A percentile compares a stretch with the other conserved stretches of the same genome.
Evolutionary conservation across 176 grass and related monocot species (phyloP).

Genomic region (Zoysia japonica): DNA sequence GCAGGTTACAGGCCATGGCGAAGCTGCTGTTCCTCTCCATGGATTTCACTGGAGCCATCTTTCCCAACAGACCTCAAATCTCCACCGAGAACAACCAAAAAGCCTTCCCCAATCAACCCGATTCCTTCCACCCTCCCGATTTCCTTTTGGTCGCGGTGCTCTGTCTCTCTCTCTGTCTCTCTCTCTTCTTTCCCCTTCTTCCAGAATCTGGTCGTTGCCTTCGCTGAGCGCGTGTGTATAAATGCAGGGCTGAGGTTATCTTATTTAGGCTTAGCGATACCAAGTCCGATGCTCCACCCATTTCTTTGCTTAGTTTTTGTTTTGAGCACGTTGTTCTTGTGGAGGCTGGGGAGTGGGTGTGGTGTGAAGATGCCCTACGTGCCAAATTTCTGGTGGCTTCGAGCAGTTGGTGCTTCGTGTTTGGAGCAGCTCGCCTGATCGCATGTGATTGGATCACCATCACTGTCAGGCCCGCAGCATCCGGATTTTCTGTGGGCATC

Average conservation of each 20-base stretch:
- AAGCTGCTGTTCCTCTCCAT: constrained; percentile 64
- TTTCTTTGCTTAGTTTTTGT: background rate
- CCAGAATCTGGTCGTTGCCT: background rate
- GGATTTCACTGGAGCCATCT: constrained; percentile 36
- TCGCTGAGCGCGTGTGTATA: background rate
- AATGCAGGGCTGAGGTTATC: background rate
- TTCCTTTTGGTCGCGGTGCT: background rate
- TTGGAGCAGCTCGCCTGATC: background rate
- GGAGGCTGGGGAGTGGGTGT: background rate
- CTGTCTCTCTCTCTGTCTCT: too few species aligned
- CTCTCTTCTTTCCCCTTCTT: background rate
- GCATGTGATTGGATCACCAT: background rate
- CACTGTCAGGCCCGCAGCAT: background rate
- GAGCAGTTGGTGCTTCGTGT: background rate
- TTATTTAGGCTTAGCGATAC: background rate
- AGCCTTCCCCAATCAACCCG: background rate
- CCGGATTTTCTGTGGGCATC: constrained; percentile 21
- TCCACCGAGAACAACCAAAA: background rate
- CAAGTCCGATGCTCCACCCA: constrained; percentile 4
- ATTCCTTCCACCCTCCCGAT: background rate
- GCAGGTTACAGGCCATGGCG: constrained; percentile 67
- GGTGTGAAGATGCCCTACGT: constrained; percentile 1
- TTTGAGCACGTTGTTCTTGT: constrained; percentile 40
- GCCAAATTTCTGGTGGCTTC: background rate
- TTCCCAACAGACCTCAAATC: constrained; percentile 17